Evolutionary conservation across 2,329 filamentous ascomycete genomes (phyloP).

Genomic region (Xenosphaeropsis pyriputrescens): DNA sequence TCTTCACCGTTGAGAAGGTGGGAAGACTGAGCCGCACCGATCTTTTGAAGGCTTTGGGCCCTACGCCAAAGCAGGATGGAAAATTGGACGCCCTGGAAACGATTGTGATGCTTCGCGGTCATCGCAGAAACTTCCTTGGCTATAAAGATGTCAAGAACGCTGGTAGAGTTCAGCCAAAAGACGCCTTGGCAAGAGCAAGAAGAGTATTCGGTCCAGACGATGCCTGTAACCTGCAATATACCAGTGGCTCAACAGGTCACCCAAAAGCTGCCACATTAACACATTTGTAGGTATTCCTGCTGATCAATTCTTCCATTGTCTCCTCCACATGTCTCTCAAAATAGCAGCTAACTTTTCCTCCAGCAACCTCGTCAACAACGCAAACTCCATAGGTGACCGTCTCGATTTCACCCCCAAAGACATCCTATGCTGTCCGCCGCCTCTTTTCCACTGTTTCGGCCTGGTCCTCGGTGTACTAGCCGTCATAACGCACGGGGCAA

Average conservation of each 20-base stretch:
- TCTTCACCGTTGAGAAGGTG: constrained; percentile 60
- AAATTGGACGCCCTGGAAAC: constrained; percentile 24
- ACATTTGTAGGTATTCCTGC: constrained; percentile 12
- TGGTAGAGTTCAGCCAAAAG: constrained; percentile 31
- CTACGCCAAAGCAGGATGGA: constrained; percentile 24
- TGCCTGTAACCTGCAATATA: constrained; percentile 63
- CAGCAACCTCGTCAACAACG: constrained; percentile 14
- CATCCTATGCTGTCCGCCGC: constrained; percentile 66
- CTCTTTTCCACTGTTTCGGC: constrained; percentile 77
- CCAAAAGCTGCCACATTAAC: constrained; percentile 66
- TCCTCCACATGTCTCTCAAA: too few relatives aligned
- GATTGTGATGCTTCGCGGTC: constrained; percentile 45
- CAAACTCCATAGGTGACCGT: constrained; percentile 9
- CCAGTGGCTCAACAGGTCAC: constrained; percentile 57
- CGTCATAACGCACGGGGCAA: constrained; percentile 57
- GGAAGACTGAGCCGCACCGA: constrained; percentile 47
- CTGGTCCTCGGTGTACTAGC: constrained; percentile 64
- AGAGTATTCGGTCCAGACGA: constrained; percentile 45
- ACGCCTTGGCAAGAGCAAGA: constrained; percentile 35
- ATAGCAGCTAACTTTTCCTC: constrained; percentile 30
- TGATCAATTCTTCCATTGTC: too few relatives aligned
- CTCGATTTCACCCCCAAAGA: constrained; percentile 48
- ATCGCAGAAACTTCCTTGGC: constrained; percentile 36
- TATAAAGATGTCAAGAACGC: constrained; percentile 43
- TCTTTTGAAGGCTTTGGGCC: constrained; percentile 38